These are phyloP conservation scores for Exserohilum turcica DNA, from an alignment of 2,329 filamentous ascomycete species.

Conservation along the genomic window DNA sequence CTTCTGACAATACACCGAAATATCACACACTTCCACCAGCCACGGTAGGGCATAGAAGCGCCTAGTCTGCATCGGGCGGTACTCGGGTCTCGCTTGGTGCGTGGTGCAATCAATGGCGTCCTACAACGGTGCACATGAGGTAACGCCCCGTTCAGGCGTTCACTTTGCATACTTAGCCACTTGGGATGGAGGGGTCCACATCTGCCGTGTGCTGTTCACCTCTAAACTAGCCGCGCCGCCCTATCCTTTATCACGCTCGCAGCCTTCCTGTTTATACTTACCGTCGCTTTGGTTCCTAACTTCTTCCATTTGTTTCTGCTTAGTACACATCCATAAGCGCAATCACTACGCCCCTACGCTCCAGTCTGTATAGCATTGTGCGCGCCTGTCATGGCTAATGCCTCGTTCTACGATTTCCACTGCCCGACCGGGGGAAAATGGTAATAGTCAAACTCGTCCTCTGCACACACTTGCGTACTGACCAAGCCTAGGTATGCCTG, in stretches of 20 bases:
- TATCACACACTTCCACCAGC: constrained; percentile 18
- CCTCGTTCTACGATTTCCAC: constrained; percentile 23
- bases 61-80: constrained; percentile 14
- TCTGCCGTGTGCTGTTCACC: constrained; percentile 13
- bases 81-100: constrained; percentile 7
- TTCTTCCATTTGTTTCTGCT: constrained; percentile 5
- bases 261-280: constrained; percentile 9
- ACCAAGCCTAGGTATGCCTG: constrained; percentile 32
- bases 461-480: not conserved
- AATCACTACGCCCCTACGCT: not conserved
- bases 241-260: constrained; percentile 8
- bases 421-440: constrained; percentile 31
- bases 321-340: not conserved
- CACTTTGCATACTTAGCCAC: constrained; percentile 3
- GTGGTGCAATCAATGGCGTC: constrained; percentile 9
- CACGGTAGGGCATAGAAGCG: constrained; percentile 7
- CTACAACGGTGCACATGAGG: constrained; percentile 8
- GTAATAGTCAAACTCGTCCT: constrained; percentile 12
- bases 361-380: not conserved
- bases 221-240: constrained; percentile 11
- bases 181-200: not conserved
- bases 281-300: constrained; percentile 10
- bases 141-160: constrained; percentile 18
- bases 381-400: constrained; percentile 8
- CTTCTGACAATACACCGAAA: constrained; percentile 25